Percentiles rank a stretch among this genome's conserved stretches.
phyloP scores from a whole-genome alignment of 306 rosid genomes.

The Cercis canadensis region DNA sequence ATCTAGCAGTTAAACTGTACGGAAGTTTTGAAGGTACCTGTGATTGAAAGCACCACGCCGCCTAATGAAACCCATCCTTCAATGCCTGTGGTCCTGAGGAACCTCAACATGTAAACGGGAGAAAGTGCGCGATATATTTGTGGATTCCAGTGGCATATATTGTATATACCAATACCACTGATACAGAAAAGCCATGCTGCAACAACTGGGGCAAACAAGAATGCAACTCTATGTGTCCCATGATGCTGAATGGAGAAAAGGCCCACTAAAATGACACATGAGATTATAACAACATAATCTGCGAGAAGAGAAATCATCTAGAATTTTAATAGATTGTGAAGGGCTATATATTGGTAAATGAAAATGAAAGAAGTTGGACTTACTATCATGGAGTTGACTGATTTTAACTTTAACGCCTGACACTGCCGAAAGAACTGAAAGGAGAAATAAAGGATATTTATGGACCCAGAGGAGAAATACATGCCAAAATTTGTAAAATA shows the following conservation, averaged over 20 bases:
- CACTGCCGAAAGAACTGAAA: constrained; percentile 93
- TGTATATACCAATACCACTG: constrained; percentile 66
- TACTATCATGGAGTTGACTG: constrained; percentile 78
- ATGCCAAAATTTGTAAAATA: constrained; percentile 26
- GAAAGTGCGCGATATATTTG: constrained; percentile 60
- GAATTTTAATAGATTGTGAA: constrained; percentile 33
- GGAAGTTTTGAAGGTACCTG: constrained; percentile 56
- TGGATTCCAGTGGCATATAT: constrained; percentile 71
- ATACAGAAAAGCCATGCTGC: constrained; percentile 71
- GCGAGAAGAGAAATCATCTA: constrained; percentile 39
- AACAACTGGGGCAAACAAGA: constrained; percentile 79
- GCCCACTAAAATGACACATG: constrained; percentile 73
- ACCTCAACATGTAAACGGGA: constrained; percentile 67
- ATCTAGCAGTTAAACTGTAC: constrained; percentile 28
- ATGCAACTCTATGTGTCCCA: constrained; percentile 76
- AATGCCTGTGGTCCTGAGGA: constrained; percentile 54
- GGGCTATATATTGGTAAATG: not conserved
- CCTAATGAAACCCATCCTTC: constrained; percentile 77
- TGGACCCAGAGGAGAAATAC: no score
- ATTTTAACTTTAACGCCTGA: constrained; percentile 78
- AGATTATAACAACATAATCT: constrained; percentile 64
- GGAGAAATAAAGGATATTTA: constrained; percentile 32
- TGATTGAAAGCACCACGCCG: constrained; percentile 71
- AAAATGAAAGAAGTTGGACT: constrained; percentile 40
- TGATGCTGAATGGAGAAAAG: constrained; percentile 81